Evolutionary conservation across 164 flowering plant genomes (phyloP).

Genomic region (Saururus chinensis): DNA sequence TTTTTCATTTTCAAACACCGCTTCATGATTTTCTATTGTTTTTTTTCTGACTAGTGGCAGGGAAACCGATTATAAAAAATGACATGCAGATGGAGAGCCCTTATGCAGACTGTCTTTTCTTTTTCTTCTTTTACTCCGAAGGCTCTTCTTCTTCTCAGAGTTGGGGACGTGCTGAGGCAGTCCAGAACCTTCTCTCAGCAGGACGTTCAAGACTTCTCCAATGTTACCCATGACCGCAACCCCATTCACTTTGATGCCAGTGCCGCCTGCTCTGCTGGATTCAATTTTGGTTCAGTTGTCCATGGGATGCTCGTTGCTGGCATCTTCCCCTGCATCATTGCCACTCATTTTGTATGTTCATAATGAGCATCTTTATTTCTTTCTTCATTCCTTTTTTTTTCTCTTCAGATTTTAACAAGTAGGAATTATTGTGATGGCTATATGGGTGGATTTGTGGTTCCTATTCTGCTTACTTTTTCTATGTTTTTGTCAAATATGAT

Average conservation of each 20-base stretch:
- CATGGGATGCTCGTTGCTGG: constrained; percentile 89
- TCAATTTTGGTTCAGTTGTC: constrained; percentile 39
- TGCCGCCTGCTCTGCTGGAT: constrained; percentile 47
- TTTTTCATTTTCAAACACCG: too few species aligned
- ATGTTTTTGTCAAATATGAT: too few species aligned
- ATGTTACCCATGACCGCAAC: constrained; percentile 49
- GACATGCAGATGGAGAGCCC: constrained; percentile 1
- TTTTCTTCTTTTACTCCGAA: constrained; percentile 17
- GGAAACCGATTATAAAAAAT: too few species aligned
- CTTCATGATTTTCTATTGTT: too few species aligned
- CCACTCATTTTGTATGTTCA: constrained; percentile 62
- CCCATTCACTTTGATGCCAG: constrained; percentile 60
- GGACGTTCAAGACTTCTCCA: constrained; percentile 51
- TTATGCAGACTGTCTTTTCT: not conserved
- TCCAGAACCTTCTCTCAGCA: constrained; percentile 30
- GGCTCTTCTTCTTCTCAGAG: constrained; percentile 23
- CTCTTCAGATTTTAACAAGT: not conserved
- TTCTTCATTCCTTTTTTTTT: not conserved
- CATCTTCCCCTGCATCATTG: constrained; percentile 62
- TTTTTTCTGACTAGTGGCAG: too few species aligned
- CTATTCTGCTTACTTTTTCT: too few species aligned
- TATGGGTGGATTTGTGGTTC: too few species aligned
- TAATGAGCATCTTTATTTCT: not conserved
- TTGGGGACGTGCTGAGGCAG: constrained; percentile 45
- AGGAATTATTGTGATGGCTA: too few species aligned